Percentiles rank a stretch among this genome's conserved stretches.
Conservation (phyloP, 352 stramenopile genomes). For the Pythium aphanidermatum region DNA sequence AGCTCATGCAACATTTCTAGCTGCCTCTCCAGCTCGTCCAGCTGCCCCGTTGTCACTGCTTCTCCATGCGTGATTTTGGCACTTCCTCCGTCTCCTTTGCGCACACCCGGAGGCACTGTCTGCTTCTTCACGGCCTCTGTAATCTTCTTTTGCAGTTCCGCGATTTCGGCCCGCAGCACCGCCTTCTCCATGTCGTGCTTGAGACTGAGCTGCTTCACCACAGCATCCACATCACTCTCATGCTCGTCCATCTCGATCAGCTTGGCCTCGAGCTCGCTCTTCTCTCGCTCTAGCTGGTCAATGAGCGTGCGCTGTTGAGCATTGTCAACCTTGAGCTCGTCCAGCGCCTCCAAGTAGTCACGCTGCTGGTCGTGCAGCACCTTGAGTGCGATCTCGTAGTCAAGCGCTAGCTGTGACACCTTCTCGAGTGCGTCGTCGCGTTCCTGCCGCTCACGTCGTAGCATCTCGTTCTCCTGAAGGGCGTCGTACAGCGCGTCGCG, state of each 20-base stretch:
- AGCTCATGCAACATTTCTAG: conserved; percentile 62
- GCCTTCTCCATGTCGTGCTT: conserved; percentile 56
- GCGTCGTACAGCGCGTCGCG: conserved; percentile 55
- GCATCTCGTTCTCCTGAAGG: conserved; percentile 59
- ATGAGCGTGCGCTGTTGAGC: conserved; percentile 40
- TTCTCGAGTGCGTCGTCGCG: conserved; percentile 32
- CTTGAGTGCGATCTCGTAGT: conserved; percentile 36
- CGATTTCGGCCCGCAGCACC: conserved; percentile 34
- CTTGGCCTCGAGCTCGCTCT: conserved; percentile 45
- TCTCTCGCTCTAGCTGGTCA: conserved; percentile 49
- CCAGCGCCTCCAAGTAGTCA: conserved; percentile 43
- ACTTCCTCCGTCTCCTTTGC: conserved; percentile 28
- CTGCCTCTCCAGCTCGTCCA: conserved; percentile 50
- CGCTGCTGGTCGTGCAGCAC: conserved; percentile 47
- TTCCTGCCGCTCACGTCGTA: conserved; percentile 33
- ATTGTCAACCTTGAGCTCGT: conserved; percentile 67
- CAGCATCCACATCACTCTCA: conserved; percentile 46
- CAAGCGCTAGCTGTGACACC: conserved; percentile 29
- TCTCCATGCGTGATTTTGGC: no score
- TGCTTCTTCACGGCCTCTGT: conserved; percentile 27
- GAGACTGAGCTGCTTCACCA: conserved; percentile 35
- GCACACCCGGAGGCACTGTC: no score
- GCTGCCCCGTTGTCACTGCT: not conserved
- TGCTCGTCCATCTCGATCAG: conserved; percentile 74
- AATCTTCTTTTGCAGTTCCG: conserved; percentile 33